A percentile compares a stretch with the other conserved stretches of the same genome.
phyloP scores from a whole-genome alignment of 495 filamentous ascomycete species.

The Penicillium atrosanguineum region DNA sequence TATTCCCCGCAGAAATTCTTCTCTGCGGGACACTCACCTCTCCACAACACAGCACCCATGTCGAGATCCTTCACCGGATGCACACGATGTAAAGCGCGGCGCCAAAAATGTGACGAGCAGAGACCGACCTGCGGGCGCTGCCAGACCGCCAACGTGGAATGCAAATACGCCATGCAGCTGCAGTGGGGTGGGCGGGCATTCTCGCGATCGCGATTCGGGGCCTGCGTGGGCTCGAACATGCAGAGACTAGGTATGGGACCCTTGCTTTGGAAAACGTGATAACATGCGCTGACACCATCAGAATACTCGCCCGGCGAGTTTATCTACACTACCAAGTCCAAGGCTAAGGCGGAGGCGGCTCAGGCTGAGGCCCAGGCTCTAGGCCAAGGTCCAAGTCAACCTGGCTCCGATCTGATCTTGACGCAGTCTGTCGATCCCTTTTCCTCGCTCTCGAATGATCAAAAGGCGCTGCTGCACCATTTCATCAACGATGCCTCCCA shows the following conservation, averaged over 20 bases:
- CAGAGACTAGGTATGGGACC: slow-evolving; percentile 37
- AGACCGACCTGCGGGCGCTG: slow-evolving; percentile 40
- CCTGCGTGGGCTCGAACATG: slow-evolving; percentile 44
- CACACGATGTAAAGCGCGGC: slow-evolving; percentile 47
- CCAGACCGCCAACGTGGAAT: slow-evolving; percentile 32
- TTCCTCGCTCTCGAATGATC: slow-evolving; percentile 36
- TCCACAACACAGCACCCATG: slow-evolving; percentile 29
- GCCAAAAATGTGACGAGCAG: slow-evolving; percentile 47
- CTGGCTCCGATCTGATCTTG: slow-evolving; percentile 27
- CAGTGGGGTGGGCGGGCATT: slow-evolving; percentile 43
- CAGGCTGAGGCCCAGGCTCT: slow-evolving; percentile 6
- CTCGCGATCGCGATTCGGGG: slow-evolving; percentile 47
- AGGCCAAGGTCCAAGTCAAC: slow-evolving; percentile 5
- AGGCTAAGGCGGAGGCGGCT: neutral
- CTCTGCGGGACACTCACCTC: slow-evolving; percentile 3
- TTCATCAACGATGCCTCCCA: slow-evolving; percentile 48
- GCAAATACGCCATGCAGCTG: slow-evolving; percentile 39
- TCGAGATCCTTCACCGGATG: slow-evolving; percentile 48
- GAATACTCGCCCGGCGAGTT: slow-evolving; percentile 50
- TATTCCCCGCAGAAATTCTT: slow-evolving; percentile 29
- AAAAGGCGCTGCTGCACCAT: slow-evolving; percentile 43
- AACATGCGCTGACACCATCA: slow-evolving; percentile 3
- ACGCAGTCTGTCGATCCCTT: slow-evolving; percentile 40
- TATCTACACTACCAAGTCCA: slow-evolving; percentile 42
- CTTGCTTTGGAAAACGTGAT: no score